Base-by-base conservation (phyloP, 179 eudicot species). In the Silene vulgaris region DNA sequence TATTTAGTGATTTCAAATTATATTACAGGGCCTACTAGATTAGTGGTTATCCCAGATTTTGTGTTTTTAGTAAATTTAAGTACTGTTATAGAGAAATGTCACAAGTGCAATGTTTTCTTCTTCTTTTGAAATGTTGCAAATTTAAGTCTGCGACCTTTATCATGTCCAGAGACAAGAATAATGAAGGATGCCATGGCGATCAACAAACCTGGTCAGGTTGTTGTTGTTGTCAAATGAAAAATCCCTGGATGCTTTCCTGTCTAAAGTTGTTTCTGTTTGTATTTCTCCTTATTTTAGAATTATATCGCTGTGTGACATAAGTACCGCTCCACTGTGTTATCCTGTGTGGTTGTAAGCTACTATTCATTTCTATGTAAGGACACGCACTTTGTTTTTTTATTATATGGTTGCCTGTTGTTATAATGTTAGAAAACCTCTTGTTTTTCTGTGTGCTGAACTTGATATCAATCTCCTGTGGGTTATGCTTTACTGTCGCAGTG, bases 401-500 rank as follows among this genome's bases (percentile, higher is more conserved):
- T 35, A 14, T 60, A 9, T 37, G 17, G 28, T 16, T 60, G 67
- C 40, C 67, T 59, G 56, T 19, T 73, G 64, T 50, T 60, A 35
- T 52, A 40, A 20, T 59, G 59, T 59, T 57, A 17, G 79, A 37
- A 69, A 23, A 6, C 69, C 45, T 29, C 19, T 28, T 54, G 12
- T 5, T 17, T 52, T 6, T 45, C 35, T 19, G 26, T 40, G 62
- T 4, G 63, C 9, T 37, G 57, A 28, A 4, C 3, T 70, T 69
- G 63, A 52, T 69, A 3, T 74, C 19, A 17, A 48, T 77, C 62
- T 26, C 50, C 32, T 29, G 26, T 23, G 60, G 54, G 63, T 35
- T 61, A 30, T 54, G 28, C 37, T 63, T 54, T 74, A 75, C 48
- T 67, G 12, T 79, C 75, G 80, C 96, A 92, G 99, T 81, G 74